These are phyloP conservation scores for Acanthamoeba quina DNA, from an alignment of 208 protist genomes.

Conservation along the genomic window DNA sequence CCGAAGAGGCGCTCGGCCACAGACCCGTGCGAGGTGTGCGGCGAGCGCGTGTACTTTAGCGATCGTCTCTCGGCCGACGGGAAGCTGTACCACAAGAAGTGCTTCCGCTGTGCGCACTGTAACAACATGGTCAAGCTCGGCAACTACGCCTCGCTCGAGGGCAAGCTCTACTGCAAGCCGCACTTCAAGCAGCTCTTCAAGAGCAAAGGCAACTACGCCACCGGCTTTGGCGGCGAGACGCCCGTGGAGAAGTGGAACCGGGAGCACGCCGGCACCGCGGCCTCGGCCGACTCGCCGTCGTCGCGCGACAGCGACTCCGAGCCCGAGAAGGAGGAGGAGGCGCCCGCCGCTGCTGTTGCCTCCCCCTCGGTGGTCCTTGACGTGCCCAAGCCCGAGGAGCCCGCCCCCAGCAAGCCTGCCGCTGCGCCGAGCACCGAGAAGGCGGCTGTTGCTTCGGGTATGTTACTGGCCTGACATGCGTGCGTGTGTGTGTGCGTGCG, in stretches of 20 bases:
- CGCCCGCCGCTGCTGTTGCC: too few relatives aligned
- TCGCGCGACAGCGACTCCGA: neutral
- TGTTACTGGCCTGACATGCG: too few relatives aligned
- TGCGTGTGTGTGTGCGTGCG: too few relatives aligned
- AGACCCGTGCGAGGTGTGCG: slow-evolving; percentile 76
- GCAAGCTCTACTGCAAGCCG: slow-evolving; percentile 81
- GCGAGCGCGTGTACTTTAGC: slow-evolving; percentile 80
- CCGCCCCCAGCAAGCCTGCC: neutral
- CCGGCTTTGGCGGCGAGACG: slow-evolving; percentile 82
- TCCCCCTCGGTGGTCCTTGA: too few relatives aligned
- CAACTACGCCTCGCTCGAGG: slow-evolving; percentile 84
- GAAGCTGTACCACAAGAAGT: slow-evolving; percentile 83
- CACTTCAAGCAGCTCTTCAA: slow-evolving; percentile 86
- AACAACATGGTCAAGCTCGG: slow-evolving; percentile 81
- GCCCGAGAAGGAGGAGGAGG: neutral
- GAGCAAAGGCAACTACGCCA: slow-evolving; percentile 85
- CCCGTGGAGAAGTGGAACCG: slow-evolving; percentile 77
- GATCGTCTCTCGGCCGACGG: slow-evolving; percentile 77
- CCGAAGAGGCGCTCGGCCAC: neutral
- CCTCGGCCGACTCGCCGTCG: neutral
- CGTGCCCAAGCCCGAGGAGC: neutral
- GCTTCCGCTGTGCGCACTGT: slow-evolving; percentile 83
- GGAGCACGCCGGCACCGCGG: neutral
- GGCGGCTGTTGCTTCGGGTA: neutral
- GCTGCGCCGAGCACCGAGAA: neutral